Conservation (phyloP, 1,284 basidiomycete genomes). For the Inonotus hispidus region DNA sequence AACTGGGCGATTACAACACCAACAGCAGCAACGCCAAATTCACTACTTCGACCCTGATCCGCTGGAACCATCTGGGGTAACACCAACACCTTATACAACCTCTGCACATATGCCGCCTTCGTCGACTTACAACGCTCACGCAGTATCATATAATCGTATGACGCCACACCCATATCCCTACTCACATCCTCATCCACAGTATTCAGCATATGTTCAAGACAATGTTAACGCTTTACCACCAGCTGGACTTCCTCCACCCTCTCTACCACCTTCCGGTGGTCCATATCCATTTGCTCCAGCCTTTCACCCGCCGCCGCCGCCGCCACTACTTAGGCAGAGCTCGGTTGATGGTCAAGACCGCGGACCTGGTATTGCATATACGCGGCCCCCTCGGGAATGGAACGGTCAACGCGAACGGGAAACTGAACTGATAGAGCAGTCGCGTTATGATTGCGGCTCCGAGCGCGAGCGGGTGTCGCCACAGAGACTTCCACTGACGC, state of each 20-base stretch:
- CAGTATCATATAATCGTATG: not conserved
- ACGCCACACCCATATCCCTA: not conserved
- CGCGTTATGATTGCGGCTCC: not conserved
- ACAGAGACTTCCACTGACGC: not conserved
- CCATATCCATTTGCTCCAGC: conserved; percentile 3
- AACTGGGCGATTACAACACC: not conserved
- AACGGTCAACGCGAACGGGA: not conserved
- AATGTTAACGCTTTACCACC: not conserved
- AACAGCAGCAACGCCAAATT: conserved; percentile 10
- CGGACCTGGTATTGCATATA: conserved; percentile 1
- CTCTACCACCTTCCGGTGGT: not conserved
- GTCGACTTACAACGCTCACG: not conserved
- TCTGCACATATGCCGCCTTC: not conserved
- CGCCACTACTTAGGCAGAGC: not conserved
- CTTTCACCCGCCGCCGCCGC: conserved; percentile 2
- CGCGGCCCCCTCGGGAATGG: not conserved
- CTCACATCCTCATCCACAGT: not conserved
- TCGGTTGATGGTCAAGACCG: not conserved
- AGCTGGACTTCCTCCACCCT: not conserved
- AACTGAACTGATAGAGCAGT: not conserved
- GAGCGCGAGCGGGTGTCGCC: not conserved
- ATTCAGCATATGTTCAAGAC: not conserved
- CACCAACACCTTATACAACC: not conserved
- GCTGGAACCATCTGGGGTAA: conserved; percentile 8
- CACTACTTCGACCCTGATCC: not conserved